Evolutionary conservation across 441 rosid genomes (phyloP), one percentile per base, ranked within the genome.

Genomic region (Pelargonium cotyledonis): DNA sequence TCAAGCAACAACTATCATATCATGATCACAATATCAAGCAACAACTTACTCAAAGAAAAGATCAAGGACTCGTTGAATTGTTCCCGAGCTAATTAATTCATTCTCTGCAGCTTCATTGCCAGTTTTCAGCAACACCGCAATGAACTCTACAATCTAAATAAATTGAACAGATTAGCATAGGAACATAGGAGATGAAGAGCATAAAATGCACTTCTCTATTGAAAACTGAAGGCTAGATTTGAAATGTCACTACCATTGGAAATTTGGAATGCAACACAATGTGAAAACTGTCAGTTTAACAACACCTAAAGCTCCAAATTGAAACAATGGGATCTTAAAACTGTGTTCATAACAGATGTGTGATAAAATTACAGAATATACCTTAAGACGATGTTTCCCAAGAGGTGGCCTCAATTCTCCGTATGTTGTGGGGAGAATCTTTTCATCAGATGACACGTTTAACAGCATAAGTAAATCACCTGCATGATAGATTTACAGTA

Each of bases 321-420:
- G 2, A 19, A 21, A 8, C 19, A 58, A 58, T 58, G 63, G 29
- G 10, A 31, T 31, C 38, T 4, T 3, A 4, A 31, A 31, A 3
- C 21, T 70, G 61, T n/a, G 41, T 68, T 61, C 60, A 65, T 8
- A 73, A 44, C 51, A 74, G 68, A 77, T 11, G 18, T 14, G 75
- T 41, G 57, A 8, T 14, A 38, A 75, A 65, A 76, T 41, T 65
- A 79, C 23, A 49, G 75, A 77, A 65, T 78, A 66, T 35, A 95
- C 99, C 99, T 92, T 95, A 55, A 95, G 83, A n/a, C 99, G 97
- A 80, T 92, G 96, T 81, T 92, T 92, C 74, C 99, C 98, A 41
- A 95, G 91, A 71, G 99, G 99, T 46, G 99, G 99, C 81, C 82
- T 88, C 78, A 95, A 76, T 73, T 88, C 90, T 57, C 97, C 98